A percentile compares a stretch with the other conserved stretches of the same genome.
phyloP scores from a whole-genome alignment of 352 stramenopile species.

The Blastocystis sp. region DNA sequence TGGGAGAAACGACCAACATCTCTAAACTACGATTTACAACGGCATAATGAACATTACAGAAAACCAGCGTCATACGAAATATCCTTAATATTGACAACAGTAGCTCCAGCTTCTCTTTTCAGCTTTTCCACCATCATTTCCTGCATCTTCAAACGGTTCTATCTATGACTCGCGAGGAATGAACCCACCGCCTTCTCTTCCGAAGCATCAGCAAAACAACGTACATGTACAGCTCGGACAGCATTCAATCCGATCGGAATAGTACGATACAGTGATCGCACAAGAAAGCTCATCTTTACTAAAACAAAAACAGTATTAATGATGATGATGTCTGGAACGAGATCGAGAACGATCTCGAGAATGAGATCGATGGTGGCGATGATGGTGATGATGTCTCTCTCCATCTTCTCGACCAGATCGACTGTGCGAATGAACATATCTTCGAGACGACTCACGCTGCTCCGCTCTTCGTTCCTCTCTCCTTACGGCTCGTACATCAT shows the following conservation, averaged over 20 bases:
- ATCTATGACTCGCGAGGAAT: background rate
- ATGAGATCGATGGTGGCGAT: background rate
- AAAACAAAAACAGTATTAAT: background rate
- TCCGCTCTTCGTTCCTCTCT: background rate
- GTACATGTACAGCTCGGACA: background rate
- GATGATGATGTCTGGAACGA: background rate
- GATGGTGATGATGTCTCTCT: background rate
- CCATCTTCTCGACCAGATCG: background rate
- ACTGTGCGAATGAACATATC: no score
- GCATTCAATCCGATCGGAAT: background rate
- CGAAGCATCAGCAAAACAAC: background rate
- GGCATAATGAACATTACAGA: background rate
- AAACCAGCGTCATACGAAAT: constrained; percentile 56
- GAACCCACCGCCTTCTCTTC: background rate
- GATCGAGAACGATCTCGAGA: background rate
- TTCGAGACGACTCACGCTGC: no score
- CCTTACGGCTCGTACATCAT: background rate
- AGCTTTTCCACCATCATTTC: constrained; percentile 56
- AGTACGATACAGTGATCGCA: background rate
- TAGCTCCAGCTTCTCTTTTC: constrained; percentile 38
- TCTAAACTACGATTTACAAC: background rate
- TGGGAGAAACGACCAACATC: constrained; percentile 54
- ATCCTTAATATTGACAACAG: constrained; percentile 50
- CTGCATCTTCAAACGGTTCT: constrained; percentile 50
- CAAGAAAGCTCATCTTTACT: background rate